A percentile compares a stretch with the other conserved stretches of the same genome.
Evolutionary conservation across 345 rosid genomes (phyloP).

Genomic region (Citrus mangshanensis): DNA sequence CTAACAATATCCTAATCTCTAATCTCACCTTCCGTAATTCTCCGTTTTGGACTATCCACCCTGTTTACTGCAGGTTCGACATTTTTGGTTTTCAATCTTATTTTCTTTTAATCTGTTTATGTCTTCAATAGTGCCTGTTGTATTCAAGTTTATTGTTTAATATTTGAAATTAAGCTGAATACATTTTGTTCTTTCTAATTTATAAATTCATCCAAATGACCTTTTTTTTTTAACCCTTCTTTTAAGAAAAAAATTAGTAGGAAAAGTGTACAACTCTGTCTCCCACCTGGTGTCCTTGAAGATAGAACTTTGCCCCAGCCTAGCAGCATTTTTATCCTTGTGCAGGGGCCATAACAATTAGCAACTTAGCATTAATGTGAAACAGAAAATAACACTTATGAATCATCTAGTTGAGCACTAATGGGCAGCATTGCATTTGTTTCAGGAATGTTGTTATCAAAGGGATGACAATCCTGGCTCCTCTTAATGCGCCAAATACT

Average conservation of each 20-base stretch:
- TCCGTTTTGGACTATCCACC: slow-evolving; percentile 98
- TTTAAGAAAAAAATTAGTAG: background rate
- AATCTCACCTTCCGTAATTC: slow-evolving; percentile 82
- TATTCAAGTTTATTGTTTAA: background rate
- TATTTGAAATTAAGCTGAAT: background rate
- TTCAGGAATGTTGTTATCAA: slow-evolving; percentile 82
- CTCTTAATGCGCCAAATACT: slow-evolving; percentile 92
- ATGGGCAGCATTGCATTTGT: slow-evolving; percentile 7
- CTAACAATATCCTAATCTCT: slow-evolving; percentile 68
- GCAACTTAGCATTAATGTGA: background rate
- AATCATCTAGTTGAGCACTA: slow-evolving; percentile 3
- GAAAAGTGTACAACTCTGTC: background rate
- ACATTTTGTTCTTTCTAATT: background rate
- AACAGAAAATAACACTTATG: background rate
- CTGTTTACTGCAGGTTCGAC: slow-evolving; percentile 85
- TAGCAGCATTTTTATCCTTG: background rate
- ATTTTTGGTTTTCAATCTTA: background rate
- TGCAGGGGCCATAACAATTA: background rate
- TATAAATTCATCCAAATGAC: background rate
- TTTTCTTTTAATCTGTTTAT: background rate
- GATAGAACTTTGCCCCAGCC: background rate
- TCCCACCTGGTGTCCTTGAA: background rate
- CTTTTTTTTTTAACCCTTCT: no score
- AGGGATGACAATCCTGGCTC: slow-evolving; percentile 88
- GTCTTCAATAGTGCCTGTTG: background rate